Percentiles rank a stretch among this genome's conserved stretches.
Evolutionary conservation across 2,329 filamentous ascomycete genomes (phyloP).

Genomic region (Ascochyta koolunga): DNA sequence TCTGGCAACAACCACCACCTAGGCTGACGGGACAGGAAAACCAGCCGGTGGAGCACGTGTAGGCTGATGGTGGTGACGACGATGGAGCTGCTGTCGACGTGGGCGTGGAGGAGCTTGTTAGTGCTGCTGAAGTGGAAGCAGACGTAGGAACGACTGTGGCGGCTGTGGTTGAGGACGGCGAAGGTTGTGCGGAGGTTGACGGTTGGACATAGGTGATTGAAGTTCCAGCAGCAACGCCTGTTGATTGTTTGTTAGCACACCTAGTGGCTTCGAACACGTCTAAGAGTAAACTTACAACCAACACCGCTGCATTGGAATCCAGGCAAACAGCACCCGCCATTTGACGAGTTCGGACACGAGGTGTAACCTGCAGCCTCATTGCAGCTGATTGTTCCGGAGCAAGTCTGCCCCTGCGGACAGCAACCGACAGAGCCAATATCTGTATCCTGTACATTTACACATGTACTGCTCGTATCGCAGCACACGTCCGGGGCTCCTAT

Average conservation of each 20-base stretch:
- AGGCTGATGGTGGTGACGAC: constrained; percentile 39
- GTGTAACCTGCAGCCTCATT: constrained; percentile 62
- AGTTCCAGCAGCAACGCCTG: constrained; percentile 40
- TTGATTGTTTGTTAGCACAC: not conserved
- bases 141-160: constrained; percentile 30
- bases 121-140: constrained; percentile 24
- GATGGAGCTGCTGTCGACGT: constrained; percentile 22
- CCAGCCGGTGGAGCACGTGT: constrained; percentile 53
- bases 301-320: constrained; percentile 72
- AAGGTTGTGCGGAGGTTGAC: constrained; percentile 35
- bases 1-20: constrained; percentile 58
- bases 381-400: constrained; percentile 70
- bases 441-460: constrained; percentile 60
- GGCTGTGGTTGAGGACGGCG: constrained; percentile 45
- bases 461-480: constrained; percentile 70
- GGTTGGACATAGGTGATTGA: constrained; percentile 40
- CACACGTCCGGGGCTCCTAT: constrained; percentile 75
- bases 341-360: constrained; percentile 67
- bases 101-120: constrained; percentile 13
- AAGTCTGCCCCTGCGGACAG: constrained; percentile 70
- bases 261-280: not conserved
- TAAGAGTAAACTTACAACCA: constrained; percentile 65
- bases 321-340: constrained; percentile 77
- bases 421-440: constrained; percentile 74
- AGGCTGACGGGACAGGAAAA: constrained; percentile 54